A percentile compares a stretch with the other conserved stretches of the same genome.
phyloP scores from a whole-genome alignment of 2,329 filamentous ascomycete genomes.

The Aspergillus vadensis region DNA sequence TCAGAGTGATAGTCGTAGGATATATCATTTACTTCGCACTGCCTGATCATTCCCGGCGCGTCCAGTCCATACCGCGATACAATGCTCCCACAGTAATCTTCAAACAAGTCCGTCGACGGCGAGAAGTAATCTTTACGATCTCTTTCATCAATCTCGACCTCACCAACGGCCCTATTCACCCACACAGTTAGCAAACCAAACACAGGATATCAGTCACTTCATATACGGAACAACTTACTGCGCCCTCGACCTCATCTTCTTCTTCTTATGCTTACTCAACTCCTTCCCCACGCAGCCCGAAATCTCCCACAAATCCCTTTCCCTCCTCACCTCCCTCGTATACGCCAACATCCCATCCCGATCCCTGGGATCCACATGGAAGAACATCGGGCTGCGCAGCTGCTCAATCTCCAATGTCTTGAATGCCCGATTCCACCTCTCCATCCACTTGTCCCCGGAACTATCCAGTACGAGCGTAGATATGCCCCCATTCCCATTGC shows the following conservation, averaged over 20 bases:
- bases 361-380: conserved; percentile 76
- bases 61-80: conserved; percentile 61
- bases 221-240: conserved; percentile 31
- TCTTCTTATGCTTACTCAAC: conserved; percentile 72
- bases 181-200: conserved; percentile 12
- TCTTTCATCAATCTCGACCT: conserved; percentile 63
- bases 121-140: conserved; percentile 71
- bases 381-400: conserved; percentile 78
- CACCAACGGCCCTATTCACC: conserved; percentile 24
- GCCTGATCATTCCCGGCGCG: conserved; percentile 55
- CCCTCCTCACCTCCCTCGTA: conserved; percentile 62
- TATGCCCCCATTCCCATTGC: conserved; percentile 3
- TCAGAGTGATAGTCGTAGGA: conserved; percentile 56
- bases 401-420: conserved; percentile 68
- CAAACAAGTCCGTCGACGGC: conserved; percentile 63
- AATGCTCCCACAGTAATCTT: conserved; percentile 62
- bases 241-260: conserved; percentile 60
- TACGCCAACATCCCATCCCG: conserved; percentile 72
- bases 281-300: conserved; percentile 75
- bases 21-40: conserved; percentile 64
- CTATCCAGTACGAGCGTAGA: conserved; percentile 69
- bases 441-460: conserved; percentile 66
- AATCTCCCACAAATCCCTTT: conserved; percentile 69
- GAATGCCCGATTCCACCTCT: conserved; percentile 71
- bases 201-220: not conserved